phyloP scores from a whole-genome alignment of 2,329 filamentous ascomycete genomes.

The Pseudohalonectria lignicola region DNA sequence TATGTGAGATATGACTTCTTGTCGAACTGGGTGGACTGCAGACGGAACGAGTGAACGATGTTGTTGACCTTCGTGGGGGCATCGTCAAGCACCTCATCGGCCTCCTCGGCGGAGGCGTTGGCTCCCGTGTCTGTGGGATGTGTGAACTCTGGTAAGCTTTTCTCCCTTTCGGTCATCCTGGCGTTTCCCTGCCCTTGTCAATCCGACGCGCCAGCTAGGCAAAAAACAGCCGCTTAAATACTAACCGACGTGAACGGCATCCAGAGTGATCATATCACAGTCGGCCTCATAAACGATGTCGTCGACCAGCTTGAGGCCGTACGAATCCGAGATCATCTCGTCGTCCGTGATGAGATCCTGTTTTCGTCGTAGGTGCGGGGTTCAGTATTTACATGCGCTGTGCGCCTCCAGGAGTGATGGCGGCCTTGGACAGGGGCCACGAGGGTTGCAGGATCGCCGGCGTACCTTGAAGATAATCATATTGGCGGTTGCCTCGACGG shows the following conservation, averaged over 20 bases:
- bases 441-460: constrained; percentile 2
- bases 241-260: constrained; percentile 61
- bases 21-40: constrained; percentile 67
- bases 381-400: constrained; percentile 9
- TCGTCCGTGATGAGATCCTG: constrained; percentile 85
- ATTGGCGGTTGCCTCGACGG: constrained; percentile 30
- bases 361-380: constrained; percentile 12
- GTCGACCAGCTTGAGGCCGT: constrained; percentile 70
- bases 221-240: too few relatives aligned
- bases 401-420: too few relatives aligned
- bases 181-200: too few relatives aligned
- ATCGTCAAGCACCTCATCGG: constrained; percentile 66
- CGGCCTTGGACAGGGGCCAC: too few relatives aligned
- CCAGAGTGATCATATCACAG: constrained; percentile 80
- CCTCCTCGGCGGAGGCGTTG: constrained; percentile 94
- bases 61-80: constrained; percentile 70
- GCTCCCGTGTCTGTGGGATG: constrained; percentile 81
- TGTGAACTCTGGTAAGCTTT: too few relatives aligned
- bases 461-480: constrained; percentile 67
- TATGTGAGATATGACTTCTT: constrained; percentile 79
- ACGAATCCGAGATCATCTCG: constrained; percentile 96
- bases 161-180: too few relatives aligned
- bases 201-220: too few relatives aligned
- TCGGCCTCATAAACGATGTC: constrained; percentile 80
- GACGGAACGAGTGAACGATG: constrained; percentile 84